phyloP scores from a whole-genome alignment of 2,329 filamentous ascomycete genomes.

The Neofusicoccum cordaticola region DNA sequence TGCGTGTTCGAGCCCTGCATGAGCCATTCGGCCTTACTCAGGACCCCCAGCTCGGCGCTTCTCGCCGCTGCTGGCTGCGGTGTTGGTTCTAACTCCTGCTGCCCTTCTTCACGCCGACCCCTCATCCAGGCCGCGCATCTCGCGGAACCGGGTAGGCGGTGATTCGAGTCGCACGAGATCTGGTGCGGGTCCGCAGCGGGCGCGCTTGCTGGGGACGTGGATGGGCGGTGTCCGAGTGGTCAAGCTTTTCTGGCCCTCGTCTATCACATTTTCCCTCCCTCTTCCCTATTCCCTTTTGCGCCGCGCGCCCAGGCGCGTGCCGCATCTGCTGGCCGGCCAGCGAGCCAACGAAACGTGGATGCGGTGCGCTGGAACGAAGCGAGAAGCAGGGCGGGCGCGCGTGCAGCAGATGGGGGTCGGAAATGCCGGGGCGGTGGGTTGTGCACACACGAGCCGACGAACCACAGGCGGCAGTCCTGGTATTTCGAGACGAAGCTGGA shows the following conservation, averaged over 20 bases:
- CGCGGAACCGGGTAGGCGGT: constrained; percentile 14
- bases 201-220: neutral
- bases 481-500: neutral
- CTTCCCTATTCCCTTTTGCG: too few relatives aligned
- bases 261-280: neutral
- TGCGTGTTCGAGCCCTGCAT: constrained; percentile 10
- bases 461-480: neutral
- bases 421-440: neutral
- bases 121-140: constrained; percentile 10
- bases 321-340: neutral
- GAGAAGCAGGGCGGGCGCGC: neutral
- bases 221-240: constrained; percentile 5
- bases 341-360: neutral
- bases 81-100: neutral
- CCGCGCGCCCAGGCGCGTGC: neutral
- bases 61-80: neutral
- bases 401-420: neutral
- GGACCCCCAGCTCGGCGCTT: constrained; percentile 3
- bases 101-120: constrained; percentile 4
- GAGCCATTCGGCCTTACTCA: constrained; percentile 2
- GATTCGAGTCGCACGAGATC: constrained; percentile 14
- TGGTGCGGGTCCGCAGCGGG: constrained; percentile 8
- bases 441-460: constrained; percentile 6
- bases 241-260: constrained; percentile 2
- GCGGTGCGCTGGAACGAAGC: constrained; percentile 5